Conservation (phyloP, 129 eudicot species). For the Chrysanthemum lavandulifolium region DNA sequence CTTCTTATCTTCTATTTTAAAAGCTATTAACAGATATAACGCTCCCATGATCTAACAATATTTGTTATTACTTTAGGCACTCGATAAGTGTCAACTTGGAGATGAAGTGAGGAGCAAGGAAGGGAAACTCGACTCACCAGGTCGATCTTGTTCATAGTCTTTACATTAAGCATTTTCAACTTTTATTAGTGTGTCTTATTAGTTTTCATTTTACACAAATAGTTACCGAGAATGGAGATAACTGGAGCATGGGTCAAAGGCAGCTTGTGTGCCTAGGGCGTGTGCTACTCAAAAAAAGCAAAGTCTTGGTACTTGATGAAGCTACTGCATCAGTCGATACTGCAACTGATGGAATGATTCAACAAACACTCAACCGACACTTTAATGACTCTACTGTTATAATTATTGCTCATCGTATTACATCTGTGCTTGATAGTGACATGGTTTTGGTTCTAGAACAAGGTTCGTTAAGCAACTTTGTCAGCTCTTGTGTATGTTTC, state of each 20-base stretch:
- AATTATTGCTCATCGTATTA: slow-evolving; percentile 77
- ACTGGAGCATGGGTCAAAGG: slow-evolving; percentile 83
- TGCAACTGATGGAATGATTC: slow-evolving; percentile 84
- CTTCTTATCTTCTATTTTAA: neutral
- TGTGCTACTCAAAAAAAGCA: slow-evolving; percentile 70
- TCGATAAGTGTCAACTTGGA: slow-evolving; percentile 86
- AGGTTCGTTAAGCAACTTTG: slow-evolving; percentile 36
- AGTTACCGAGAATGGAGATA: slow-evolving; percentile 67
- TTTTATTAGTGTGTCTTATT: slow-evolving; percentile 2
- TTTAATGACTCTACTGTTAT: slow-evolving; percentile 67
- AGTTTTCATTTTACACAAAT: neutral
- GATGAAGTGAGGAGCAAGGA: slow-evolving; percentile 85
- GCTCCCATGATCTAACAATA: neutral
- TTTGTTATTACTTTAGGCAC: slow-evolving; percentile 46
- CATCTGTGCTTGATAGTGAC: slow-evolving; percentile 79
- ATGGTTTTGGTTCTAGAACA: slow-evolving; percentile 66
- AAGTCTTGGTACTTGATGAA: slow-evolving; percentile 75
- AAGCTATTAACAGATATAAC: too few species aligned
- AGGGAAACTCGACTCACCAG: slow-evolving; percentile 73
- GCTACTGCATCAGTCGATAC: slow-evolving; percentile 94
- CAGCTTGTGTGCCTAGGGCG: slow-evolving; percentile 73
- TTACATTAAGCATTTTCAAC: neutral
- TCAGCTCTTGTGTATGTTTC: neutral
- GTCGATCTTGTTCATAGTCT: slow-evolving; percentile 30
- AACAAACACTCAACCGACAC: slow-evolving; percentile 62